Conservation (phyloP, 208 protist species). For the Balamuthia mandrillaris region DNA sequence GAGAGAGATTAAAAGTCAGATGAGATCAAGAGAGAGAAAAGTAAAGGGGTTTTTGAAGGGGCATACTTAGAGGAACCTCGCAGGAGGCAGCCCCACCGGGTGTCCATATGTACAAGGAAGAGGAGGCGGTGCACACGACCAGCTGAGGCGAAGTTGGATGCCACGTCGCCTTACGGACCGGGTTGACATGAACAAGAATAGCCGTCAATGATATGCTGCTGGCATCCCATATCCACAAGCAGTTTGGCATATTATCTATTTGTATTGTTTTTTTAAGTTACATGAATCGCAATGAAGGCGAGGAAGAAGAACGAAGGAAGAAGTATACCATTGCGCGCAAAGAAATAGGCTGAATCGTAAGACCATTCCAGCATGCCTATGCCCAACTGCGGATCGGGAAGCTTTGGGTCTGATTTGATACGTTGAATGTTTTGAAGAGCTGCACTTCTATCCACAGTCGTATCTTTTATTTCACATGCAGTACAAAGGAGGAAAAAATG, state of each 20-base stretch:
- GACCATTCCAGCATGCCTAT: conserved; percentile 20
- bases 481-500: neutral
- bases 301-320: neutral
- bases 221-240: conserved; percentile 14
- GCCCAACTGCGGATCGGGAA: neutral
- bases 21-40: neutral
- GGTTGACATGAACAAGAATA: neutral
- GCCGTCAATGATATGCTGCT: neutral
- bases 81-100: neutral
- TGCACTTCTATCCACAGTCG: neutral
- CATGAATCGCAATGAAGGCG: neutral
- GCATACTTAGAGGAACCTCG: neutral
- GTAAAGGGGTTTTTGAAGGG: too few relatives aligned
- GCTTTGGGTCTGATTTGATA: neutral
- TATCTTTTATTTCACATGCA: neutral
- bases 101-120: neutral
- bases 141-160: neutral
- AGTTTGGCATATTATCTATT: neutral
- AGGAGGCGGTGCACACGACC: neutral
- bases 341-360: neutral
- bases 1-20: neutral
- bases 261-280: neutral
- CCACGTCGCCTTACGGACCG: neutral
- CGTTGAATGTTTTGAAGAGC: neutral
- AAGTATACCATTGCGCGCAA: neutral